These are phyloP conservation scores for Lactarius pseudohatsudake DNA, from an alignment of 768 basidiomycete species.

Conservation along the genomic window DNA sequence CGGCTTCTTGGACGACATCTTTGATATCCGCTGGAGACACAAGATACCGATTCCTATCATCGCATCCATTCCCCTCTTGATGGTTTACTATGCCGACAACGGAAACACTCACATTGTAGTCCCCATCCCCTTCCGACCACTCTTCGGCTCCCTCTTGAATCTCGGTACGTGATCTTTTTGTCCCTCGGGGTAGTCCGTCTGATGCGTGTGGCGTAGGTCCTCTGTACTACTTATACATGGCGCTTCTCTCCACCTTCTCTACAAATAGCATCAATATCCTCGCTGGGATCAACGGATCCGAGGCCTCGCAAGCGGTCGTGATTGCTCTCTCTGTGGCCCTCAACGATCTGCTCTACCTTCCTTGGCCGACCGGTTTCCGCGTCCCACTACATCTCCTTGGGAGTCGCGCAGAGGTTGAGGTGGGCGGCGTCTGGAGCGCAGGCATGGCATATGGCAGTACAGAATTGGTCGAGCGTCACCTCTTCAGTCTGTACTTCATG, in stretches of 20 bases:
- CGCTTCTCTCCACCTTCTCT: slow-evolving; percentile 90
- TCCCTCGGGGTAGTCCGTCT: slow-evolving; percentile 7
- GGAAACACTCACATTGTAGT: slow-evolving; percentile 94
- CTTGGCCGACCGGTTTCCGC: slow-evolving; percentile 75
- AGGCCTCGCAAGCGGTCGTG: slow-evolving; percentile 89
- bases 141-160: slow-evolving; percentile 80
- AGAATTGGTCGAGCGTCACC: slow-evolving; percentile 86
- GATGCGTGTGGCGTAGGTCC: slow-evolving; percentile 56
- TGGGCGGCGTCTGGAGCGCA: slow-evolving; percentile 79
- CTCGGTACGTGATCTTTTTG: slow-evolving; percentile 57
- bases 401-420: slow-evolving; percentile 60
- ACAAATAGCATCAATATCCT: slow-evolving; percentile 99
- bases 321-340: slow-evolving; percentile 88
- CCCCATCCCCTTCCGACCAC: slow-evolving; percentile 71
- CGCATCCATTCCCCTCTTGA: slow-evolving; percentile 89
- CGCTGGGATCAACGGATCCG: slow-evolving; percentile 95
- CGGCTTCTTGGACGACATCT: slow-evolving; percentile 95
- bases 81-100: slow-evolving; percentile 94
- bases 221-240: slow-evolving; percentile 96
- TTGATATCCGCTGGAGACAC: slow-evolving; percentile 98
- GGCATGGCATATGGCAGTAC: slow-evolving; percentile 85
- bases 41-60: slow-evolving; percentile 97
- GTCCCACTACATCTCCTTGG: slow-evolving; percentile 72
- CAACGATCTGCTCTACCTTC: slow-evolving; percentile 94
- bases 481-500: slow-evolving; percentile 99